Conservation (phyloP, 139 green algal genomes). For the Chlamydomonas asymmetrica region DNA sequence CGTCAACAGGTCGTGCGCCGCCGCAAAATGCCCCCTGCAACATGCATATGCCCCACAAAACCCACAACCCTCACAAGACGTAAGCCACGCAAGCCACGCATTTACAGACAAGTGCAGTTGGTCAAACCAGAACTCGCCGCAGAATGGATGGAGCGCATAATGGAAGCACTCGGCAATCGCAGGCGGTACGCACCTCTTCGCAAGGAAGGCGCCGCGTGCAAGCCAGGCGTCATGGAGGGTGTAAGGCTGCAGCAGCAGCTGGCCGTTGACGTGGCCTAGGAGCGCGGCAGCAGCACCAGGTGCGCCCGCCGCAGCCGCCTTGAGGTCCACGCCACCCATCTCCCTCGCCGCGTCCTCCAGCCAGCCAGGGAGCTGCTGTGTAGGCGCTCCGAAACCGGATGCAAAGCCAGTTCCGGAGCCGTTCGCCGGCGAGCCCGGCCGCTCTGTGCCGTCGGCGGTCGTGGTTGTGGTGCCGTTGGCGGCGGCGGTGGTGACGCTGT, state of each 20-base stretch:
- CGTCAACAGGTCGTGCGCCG: slow-evolving; percentile 25
- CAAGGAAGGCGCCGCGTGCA: too few relatives aligned
- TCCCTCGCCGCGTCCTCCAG: slow-evolving; percentile 32
- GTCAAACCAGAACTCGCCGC: too few relatives aligned
- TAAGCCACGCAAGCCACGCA: not conserved
- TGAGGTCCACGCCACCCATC: slow-evolving; percentile 17
- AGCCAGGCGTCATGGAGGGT: slow-evolving; percentile 47
- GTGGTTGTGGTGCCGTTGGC: not conserved
- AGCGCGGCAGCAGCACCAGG: slow-evolving; percentile 5
- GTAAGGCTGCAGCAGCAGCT: slow-evolving; percentile 44
- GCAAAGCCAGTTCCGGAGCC: not conserved
- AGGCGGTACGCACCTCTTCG: too few relatives aligned
- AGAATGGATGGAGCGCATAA: too few relatives aligned
- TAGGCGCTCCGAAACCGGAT: not conserved
- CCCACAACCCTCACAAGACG: slow-evolving; percentile 20
- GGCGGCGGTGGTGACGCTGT: not conserved
- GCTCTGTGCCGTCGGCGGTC: not conserved
- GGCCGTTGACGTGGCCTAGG: slow-evolving; percentile 27
- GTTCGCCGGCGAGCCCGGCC: too few relatives aligned
- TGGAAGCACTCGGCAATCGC: too few relatives aligned
- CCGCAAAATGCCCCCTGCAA: slow-evolving; percentile 45
- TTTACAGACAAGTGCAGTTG: not conserved
- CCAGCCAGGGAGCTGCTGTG: slow-evolving; percentile 17
- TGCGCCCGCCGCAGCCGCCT: not conserved
- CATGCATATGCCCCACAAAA: too few relatives aligned